phyloP scores from a whole-genome alignment of 2,329 filamentous ascomycete genomes.

The Trichoderma aggressivum region DNA sequence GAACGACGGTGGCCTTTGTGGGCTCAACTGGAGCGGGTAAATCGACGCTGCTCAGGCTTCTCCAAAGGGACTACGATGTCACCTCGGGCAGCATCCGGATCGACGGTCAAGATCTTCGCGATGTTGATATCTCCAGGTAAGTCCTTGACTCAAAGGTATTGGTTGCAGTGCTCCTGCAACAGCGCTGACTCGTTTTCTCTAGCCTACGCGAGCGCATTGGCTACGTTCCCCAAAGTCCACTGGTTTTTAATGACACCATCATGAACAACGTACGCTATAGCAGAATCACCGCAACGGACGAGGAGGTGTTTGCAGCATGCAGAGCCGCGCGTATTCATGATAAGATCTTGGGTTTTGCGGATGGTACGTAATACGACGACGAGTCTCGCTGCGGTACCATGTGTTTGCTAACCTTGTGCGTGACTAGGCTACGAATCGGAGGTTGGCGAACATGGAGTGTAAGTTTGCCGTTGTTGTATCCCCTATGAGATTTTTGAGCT shows the following conservation, averaged over 20 bases:
- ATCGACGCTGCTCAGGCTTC: constrained; percentile 55
- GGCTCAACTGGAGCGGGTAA: constrained; percentile 59
- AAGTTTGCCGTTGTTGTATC: constrained; percentile 22
- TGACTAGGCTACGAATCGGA: constrained; percentile 45
- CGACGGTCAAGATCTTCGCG: constrained; percentile 55
- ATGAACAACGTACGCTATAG: constrained; percentile 60
- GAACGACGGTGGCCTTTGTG: constrained; percentile 57
- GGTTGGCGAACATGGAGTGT: constrained; percentile 51
- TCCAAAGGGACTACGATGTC: constrained; percentile 59
- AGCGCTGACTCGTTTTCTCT: constrained; percentile 22
- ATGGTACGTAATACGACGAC: constrained; percentile 34
- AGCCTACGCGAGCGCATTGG: constrained; percentile 54
- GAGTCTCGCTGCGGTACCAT: background rate
- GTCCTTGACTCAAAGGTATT: background rate
- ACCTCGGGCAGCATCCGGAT: constrained; percentile 51
- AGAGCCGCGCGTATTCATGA: constrained; percentile 56
- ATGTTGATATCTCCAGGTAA: constrained; percentile 49
- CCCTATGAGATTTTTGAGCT: constrained; percentile 19
- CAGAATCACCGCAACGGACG: constrained; percentile 50
- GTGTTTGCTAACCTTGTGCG: background rate
- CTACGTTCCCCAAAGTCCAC: constrained; percentile 53
- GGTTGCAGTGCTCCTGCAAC: background rate
- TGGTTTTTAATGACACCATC: constrained; percentile 56
- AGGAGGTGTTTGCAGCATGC: constrained; percentile 54
- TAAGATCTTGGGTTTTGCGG: constrained; percentile 52